phyloP scores from a whole-genome alignment of 371 early-diverging fungal genomes.

The Phascolomyces articulosus region DNA sequence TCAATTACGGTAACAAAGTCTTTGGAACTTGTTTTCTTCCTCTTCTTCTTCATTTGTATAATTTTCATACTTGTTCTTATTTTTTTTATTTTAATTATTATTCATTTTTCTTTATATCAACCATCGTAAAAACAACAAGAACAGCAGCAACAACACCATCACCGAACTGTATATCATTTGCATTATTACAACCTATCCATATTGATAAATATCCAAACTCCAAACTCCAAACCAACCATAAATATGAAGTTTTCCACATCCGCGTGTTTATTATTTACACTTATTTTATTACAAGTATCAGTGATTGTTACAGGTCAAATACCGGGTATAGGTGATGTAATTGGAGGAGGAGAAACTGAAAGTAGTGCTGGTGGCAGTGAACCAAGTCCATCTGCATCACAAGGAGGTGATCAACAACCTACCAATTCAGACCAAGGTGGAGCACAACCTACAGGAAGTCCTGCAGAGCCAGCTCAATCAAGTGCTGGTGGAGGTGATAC shows the following conservation, averaged over 20 bases:
- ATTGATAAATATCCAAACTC: too few relatives aligned
- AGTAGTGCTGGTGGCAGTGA: constrained; percentile 2
- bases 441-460: background rate
- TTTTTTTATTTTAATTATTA: background rate
- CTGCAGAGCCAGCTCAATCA: constrained; percentile 1
- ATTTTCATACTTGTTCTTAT: background rate
- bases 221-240: too few relatives aligned
- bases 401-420: constrained; percentile 4
- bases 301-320: background rate
- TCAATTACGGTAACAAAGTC: background rate
- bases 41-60: background rate
- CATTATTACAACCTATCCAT: too few relatives aligned
- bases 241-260: constrained; percentile 4
- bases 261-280: background rate
- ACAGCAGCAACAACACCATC: too few relatives aligned
- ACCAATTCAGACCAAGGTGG: background rate
- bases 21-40: background rate
- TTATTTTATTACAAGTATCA: constrained; percentile 3
- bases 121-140: too few relatives aligned
- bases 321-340: background rate
- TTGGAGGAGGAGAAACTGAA: background rate
- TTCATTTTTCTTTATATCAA: background rate
- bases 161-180: too few relatives aligned
- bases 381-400: too few relatives aligned
- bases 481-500: background rate